Base-by-base conservation (phyloP, 2,329 filamentous ascomycete genomes). In the Sphaerulina musiva region DNA sequence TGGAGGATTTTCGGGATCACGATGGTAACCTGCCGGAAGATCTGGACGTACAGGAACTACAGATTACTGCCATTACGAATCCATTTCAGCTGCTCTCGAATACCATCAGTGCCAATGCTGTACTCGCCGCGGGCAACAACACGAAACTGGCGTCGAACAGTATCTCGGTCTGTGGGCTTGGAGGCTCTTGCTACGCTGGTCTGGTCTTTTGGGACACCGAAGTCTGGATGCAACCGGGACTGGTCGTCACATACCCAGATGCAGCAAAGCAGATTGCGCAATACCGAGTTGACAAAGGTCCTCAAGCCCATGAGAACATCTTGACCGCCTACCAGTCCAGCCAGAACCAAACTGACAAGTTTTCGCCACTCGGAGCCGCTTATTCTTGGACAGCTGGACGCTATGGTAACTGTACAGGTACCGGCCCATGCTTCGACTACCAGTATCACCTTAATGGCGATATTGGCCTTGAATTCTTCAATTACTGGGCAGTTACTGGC, bases 401-500 rank as follows among this genome's bases (percentile, higher is more conserved):
- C 5, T 84, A 76, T 62, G 85, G 84, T 2, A 87, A 87, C 62
- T 87, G 84, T 62, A 87, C 85, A 4, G 74, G 68, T 1, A 75
- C 73, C n/a, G 76, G 75, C 6, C 74, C 75, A 14, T 87, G 84
- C 66, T 85, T 83, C 61, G 84, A 87, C 66, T 87, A 87, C 59
- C 77, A 87, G 65, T 88, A 87, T 62, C 84, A 87, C 66, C 62
- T 87, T 38, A 87, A 87, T 61, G 82, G 83, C 6, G 84, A 87
- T 60, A 86, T 87, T 60, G 82, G 80, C 0, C 72, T 86, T 31
- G 76, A 80, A 1, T 72, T 85, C 55, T 75, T 80, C 61, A 83
- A 84, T 50, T 80, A 84, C 56, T 82, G 77, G 71, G 73, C 80
- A 12, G 75, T 78, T 1, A 83, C 79, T 45, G 83, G 82, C 12